phyloP scores from a whole-genome alignment of 257 asterid species.

The Lycium barbarum region DNA sequence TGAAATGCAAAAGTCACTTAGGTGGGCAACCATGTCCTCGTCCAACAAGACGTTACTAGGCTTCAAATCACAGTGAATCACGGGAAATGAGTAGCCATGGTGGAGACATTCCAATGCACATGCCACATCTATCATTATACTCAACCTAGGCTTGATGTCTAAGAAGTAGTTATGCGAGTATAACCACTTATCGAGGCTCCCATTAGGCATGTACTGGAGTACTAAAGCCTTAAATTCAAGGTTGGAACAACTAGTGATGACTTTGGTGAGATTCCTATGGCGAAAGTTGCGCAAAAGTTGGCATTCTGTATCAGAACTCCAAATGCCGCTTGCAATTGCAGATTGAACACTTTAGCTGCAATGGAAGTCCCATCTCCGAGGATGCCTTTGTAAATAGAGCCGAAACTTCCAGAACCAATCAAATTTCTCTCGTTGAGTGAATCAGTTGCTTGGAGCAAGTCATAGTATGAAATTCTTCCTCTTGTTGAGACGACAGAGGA shows the following conservation, averaged over 20 bases:
- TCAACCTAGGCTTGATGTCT: conserved; percentile 10
- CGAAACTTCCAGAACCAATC: background rate
- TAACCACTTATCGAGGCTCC: conserved; percentile 30
- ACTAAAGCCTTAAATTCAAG: conserved; percentile 29
- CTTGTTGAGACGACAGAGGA: background rate
- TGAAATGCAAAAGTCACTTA: conserved; percentile 29
- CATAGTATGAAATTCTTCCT: conserved; percentile 29
- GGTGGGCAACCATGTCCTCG: conserved; percentile 27
- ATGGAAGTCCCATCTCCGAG: background rate
- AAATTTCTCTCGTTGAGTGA: background rate
- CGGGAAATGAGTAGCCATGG: background rate
- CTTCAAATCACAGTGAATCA: conserved; percentile 28
- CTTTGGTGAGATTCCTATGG: conserved; percentile 24
- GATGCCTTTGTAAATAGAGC: conserved; percentile 8
- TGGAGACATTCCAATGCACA: conserved; percentile 28
- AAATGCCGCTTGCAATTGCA: conserved; percentile 5
- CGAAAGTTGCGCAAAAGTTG: conserved; percentile 25
- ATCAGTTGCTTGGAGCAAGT: conserved; percentile 16
- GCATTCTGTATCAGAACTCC: conserved; percentile 21
- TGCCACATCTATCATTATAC: conserved; percentile 24
- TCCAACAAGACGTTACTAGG: background rate
- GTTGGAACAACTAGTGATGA: conserved; percentile 29
- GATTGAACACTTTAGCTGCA: conserved; percentile 25
- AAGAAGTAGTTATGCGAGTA: conserved; percentile 15
- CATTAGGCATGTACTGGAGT: conserved; percentile 3